Evolutionary conservation across 495 filamentous ascomycete species (phyloP).

Genomic region (Neurospora sp.): DNA sequence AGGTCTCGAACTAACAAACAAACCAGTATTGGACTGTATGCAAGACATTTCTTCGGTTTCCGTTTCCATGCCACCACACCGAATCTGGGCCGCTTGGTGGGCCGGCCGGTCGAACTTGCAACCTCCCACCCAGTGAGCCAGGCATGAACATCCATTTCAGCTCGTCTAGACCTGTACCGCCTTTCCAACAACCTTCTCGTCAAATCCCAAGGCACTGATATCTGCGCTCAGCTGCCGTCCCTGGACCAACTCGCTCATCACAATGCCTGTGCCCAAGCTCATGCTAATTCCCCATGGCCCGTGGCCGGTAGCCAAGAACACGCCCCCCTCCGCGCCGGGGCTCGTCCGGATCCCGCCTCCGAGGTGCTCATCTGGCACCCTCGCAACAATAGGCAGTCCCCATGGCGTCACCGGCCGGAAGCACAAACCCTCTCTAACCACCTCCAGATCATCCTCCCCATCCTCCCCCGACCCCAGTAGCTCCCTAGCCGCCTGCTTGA

Average conservation of each 20-base stretch:
- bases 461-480: slow-evolving; percentile 38
- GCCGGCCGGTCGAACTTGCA: background rate
- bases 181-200: background rate
- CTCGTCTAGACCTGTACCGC: background rate
- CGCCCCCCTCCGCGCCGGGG: slow-evolving; percentile 43
- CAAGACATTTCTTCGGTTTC: background rate
- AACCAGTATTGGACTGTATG: background rate
- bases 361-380: slow-evolving; percentile 44
- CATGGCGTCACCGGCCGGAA: slow-evolving; percentile 58
- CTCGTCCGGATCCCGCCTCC: slow-evolving; percentile 34
- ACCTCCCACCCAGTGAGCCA: background rate
- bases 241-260: slow-evolving; percentile 53
- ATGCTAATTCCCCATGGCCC: slow-evolving; percentile 61
- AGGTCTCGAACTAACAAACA: too few species aligned
- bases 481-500: slow-evolving; percentile 44
- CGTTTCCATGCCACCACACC: background rate
- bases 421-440: slow-evolving; percentile 57
- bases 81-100: background rate
- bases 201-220: slow-evolving; percentile 24
- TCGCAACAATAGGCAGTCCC: slow-evolving; percentile 51
- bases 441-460: slow-evolving; percentile 44
- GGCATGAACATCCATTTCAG: background rate
- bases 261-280: slow-evolving; percentile 53
- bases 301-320: slow-evolving; percentile 65
- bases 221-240: slow-evolving; percentile 39